phyloP scores from a whole-genome alignment of 208 protist species.

The Acanthamoeba quina region DNA sequence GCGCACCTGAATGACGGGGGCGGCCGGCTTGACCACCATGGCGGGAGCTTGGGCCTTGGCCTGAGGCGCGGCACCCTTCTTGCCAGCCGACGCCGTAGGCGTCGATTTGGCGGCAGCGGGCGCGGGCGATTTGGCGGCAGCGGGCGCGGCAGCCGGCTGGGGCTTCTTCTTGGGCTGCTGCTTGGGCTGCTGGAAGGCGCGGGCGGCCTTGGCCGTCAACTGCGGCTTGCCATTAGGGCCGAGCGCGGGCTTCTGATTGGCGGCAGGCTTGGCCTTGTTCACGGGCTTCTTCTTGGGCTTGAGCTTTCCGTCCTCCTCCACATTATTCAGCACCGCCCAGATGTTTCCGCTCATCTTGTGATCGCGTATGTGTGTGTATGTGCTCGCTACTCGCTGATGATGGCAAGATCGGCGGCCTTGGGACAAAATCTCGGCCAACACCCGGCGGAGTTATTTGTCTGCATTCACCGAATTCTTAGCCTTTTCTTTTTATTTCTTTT shows the following conservation, averaged over 20 bases:
- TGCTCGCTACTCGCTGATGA: not conserved
- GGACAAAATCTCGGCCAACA: not conserved
- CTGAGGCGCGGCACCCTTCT: not conserved
- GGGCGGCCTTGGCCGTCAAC: conserved; percentile 12
- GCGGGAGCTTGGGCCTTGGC: not conserved
- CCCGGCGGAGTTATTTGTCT: too few species aligned
- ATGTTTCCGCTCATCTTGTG: conserved; percentile 38
- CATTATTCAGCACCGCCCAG: conserved; percentile 47
- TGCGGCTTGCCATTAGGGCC: not conserved
- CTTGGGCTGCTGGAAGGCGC: not conserved
- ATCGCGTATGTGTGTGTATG: not conserved
- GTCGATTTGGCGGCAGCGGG: not conserved
- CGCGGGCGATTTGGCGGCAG: not conserved
- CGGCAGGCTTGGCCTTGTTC: not conserved
- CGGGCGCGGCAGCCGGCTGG: not conserved
- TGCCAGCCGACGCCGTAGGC: not conserved
- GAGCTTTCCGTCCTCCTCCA: conserved; percentile 26
- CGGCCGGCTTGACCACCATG: not conserved
- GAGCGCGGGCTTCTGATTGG: not conserved
- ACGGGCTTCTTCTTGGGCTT: conserved; percentile 44
- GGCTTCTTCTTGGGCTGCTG: conserved; percentile 31
- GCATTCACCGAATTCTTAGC: not conserved
- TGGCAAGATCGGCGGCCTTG: not conserved
- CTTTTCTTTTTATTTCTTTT: too few species aligned
- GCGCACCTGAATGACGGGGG: not conserved